Percentiles rank a stretch among this genome's conserved stretches.
Evolutionary conservation across 192 early-diverging fungal species (phyloP).

Genomic region (Coemansia aciculifera): DNA sequence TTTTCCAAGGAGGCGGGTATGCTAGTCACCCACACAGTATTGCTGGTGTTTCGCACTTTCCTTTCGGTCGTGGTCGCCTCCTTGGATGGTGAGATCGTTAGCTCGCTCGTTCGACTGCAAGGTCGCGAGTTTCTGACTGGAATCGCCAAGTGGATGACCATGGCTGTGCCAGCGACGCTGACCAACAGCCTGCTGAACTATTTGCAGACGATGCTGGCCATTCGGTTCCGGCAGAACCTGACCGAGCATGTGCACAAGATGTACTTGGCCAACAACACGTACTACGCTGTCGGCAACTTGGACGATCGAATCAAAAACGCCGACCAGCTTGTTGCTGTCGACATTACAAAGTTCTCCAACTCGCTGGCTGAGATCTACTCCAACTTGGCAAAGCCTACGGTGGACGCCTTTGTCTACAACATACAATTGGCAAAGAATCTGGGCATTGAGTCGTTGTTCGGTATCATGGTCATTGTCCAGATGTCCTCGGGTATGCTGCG

Average conservation of each 20-base stretch:
- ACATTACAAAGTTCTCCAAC: conserved; percentile 88
- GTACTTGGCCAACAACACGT: conserved; percentile 89
- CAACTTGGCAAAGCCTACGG: conserved; percentile 91
- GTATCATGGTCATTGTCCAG: conserved; percentile 77
- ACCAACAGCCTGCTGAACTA: conserved; percentile 90
- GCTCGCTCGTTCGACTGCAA: conserved; percentile 61
- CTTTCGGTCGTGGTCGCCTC: conserved; percentile 87
- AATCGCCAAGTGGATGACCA: conserved; percentile 88
- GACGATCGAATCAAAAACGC: conserved; percentile 91
- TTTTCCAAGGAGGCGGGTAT: conserved; percentile 83
- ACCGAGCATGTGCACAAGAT: conserved; percentile 85
- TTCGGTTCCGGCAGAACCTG: conserved; percentile 81
- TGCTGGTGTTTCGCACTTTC: conserved; percentile 85
- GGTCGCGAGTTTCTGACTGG: conserved; percentile 79
- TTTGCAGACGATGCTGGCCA: conserved; percentile 73
- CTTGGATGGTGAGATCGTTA: conserved; percentile 70
- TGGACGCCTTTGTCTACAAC: conserved; percentile 94
- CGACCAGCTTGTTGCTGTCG: conserved; percentile 87
- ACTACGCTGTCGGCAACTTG: conserved; percentile 90
- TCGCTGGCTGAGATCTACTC: conserved; percentile 87
- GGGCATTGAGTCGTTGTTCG: conserved; percentile 83
- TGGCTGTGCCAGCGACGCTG: conserved; percentile 94
- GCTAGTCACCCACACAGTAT: conserved; percentile 78
- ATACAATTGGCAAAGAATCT: conserved; percentile 81
- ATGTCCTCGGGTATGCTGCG: conserved; percentile 76